These are phyloP conservation scores for Aphanomyces invadans DNA, from an alignment of 352 stramenopile species.

Conservation along the genomic window DNA sequence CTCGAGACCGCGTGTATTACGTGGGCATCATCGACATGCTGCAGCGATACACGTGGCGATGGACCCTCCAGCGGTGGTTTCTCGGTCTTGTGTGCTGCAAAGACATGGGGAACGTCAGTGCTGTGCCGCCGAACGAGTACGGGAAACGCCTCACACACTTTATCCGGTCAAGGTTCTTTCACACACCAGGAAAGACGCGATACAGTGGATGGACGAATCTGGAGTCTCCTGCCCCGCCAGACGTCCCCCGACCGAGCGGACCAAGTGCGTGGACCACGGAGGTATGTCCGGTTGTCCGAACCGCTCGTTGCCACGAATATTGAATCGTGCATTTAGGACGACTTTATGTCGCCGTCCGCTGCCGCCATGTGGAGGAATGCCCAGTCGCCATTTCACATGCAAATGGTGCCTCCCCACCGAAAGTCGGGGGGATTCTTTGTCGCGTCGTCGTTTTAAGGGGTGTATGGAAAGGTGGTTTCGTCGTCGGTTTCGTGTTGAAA, in stretches of 20 bases:
- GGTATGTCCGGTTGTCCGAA: no score
- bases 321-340: not conserved
- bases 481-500: not conserved
- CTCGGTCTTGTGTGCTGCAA: slow-evolving; percentile 64
- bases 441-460: slow-evolving; percentile 6
- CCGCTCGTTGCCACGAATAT: not conserved
- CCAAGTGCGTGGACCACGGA: slow-evolving; percentile 9
- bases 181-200: slow-evolving; percentile 25
- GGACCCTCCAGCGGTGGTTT: slow-evolving; percentile 71
- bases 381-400: slow-evolving; percentile 5
- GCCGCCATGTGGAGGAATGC: not conserved
- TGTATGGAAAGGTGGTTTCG: not conserved
- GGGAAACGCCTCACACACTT: slow-evolving; percentile 61
- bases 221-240: not conserved
- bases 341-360: not conserved
- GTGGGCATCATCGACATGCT: slow-evolving; percentile 77
- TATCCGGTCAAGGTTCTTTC: slow-evolving; percentile 58
- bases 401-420: slow-evolving; percentile 2
- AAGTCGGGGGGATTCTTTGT: slow-evolving; percentile 4
- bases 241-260: not conserved
- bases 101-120: slow-evolving; percentile 68
- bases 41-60: slow-evolving; percentile 80
- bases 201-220: not conserved
- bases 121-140: slow-evolving; percentile 61
- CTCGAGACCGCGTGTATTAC: slow-evolving; percentile 59